Base-by-base conservation (phyloP, 371 early-diverging fungal genomes). In the Blyttiomyces sp. region DNA sequence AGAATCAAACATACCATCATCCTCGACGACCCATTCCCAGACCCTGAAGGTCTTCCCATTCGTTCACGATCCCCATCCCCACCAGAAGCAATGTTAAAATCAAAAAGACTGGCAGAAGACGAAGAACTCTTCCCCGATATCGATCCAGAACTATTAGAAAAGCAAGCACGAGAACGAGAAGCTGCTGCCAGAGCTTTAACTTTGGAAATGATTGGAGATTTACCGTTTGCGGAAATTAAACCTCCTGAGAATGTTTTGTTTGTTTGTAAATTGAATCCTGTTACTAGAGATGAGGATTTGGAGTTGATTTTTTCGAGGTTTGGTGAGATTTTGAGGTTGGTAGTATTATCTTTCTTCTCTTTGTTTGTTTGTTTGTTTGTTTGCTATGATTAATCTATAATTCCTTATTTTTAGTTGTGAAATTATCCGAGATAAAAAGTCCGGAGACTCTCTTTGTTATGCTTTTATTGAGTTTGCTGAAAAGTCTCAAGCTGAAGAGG, bases 201-300 rank as follows among this genome's bases (percentile, higher is more conserved):
- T 1, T 76, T 98, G 43, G 98, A 98, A 73, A 96, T 98, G 94
- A 88, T 98, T 4, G 98, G 98, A 0, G 98, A 98, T 71, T 70
- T 96, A 28, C 97, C 96, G 0, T 94, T 88, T 77, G 97, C 98
- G 11, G 95, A 96, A 61, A 86, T 96, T 34, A 90, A 89, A 61
- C 97, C 97, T 4, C 96, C 98, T 1, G 98, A 98, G 61, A 95
- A 96, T 67, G 89, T 96, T 0, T 63, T 98, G 4, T 98, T 98
- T 81, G 94, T 98, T 4, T 96, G 97, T 61, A 92, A 95, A 64
- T 74, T 98, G 57, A 96, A 98, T 69, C 93, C 95, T 0, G 84
- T 90, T 0, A 98, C 98, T 0, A 70, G 87, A 24, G 93, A 92
- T 57, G 94, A 93, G 57, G 96, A 96, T 70, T 71, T 98, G 64